Evolutionary conservation across 1,139 yeast genomes (phyloP), one percentile per base, ranked within the genome.

Genomic region (Magnusiomyces paraingens): DNA sequence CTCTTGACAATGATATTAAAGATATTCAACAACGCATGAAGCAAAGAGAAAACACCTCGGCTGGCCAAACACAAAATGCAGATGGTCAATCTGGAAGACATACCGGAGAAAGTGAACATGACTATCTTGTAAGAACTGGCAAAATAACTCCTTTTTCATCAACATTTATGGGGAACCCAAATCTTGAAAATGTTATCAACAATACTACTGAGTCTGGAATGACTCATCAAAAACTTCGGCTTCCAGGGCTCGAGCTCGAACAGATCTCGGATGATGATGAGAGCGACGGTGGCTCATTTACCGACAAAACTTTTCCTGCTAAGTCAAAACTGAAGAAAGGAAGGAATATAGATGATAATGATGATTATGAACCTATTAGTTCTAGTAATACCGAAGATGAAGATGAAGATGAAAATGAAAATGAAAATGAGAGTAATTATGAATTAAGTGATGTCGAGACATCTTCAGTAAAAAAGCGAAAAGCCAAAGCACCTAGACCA

Each of bases 111-210:
- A 71, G 87, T 0, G 88, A 86, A 62, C 81, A 81, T 55, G 98
- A 91, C 53, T 93, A 71, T 65, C 73, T 93, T 58, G 80, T 93
- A 0, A 75, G 99, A 59, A 91, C 91, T 0, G 99, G 99, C 44
- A 84, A 89, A 66, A 82, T 90, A 55, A 93, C 99, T 0, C 99
- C 99, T 0, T 93, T 93, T 73, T 95, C 97, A 11, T 82, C 81
- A 45, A 74, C 81, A 3, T 87, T 87, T 59, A 67, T 54, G 52
- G 52, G 56, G 6, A 59, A 35, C 8, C 18, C 40, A 20, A 45
- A 14, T 70, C 35, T 22, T 39, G 18, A 42, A 49, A 38, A 44
- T 26, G 20, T 39, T 14, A 20, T 46, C 6, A 18, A 36, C 6
- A 15, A 18, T 2, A 22, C n/a, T 18, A 17, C 47, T 35, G 49